These are phyloP conservation scores for Claviceps arundinis DNA, from an alignment of 2,329 filamentous ascomycete species.

Conservation along the genomic window DNA sequence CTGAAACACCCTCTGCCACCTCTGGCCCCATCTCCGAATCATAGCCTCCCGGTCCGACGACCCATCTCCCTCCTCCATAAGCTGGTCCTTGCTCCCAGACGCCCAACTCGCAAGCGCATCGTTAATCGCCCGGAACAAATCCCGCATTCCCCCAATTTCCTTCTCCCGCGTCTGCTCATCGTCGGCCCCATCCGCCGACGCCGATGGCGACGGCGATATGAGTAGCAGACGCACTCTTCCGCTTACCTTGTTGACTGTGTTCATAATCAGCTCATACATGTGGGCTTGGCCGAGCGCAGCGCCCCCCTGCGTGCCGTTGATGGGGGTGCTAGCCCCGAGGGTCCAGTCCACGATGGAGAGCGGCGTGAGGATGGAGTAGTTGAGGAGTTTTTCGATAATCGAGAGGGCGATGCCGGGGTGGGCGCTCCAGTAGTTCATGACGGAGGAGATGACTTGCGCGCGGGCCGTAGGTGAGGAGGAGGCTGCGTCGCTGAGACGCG, in stretches of 20 bases:
- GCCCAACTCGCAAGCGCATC: conserved; percentile 65
- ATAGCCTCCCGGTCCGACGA: conserved; percentile 46
- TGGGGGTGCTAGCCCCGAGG: conserved; percentile 44
- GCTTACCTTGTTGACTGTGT: conserved; percentile 83
- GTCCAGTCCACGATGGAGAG: conserved; percentile 83
- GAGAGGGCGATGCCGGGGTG: conserved; percentile 86
- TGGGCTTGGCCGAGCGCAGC: conserved; percentile 58
- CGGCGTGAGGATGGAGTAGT: conserved; percentile 88
- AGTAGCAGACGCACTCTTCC: conserved; percentile 74
- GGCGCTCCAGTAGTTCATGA: conserved; percentile 85
- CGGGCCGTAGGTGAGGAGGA: conserved; percentile 62
- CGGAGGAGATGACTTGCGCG: conserved; percentile 77
- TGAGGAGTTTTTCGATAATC: conserved; percentile 92
- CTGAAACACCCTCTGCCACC: conserved; percentile 78
- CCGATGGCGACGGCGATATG: conserved; percentile 27
- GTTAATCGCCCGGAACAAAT: conserved; percentile 69
- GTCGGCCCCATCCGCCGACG: conserved; percentile 29
- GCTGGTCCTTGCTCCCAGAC: conserved; percentile 56
- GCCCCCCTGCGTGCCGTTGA: conserved; percentile 38
- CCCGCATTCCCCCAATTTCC: conserved; percentile 62
- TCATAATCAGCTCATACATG: conserved; percentile 80
- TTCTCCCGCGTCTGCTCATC: conserved; percentile 49
- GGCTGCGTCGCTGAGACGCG: conserved; percentile 69
- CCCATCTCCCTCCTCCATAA: conserved; percentile 56
- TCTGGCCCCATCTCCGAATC: conserved; percentile 65